phyloP scores from a whole-genome alignment of 148 eudicot species.

The Nepenthes gracilis region DNA sequence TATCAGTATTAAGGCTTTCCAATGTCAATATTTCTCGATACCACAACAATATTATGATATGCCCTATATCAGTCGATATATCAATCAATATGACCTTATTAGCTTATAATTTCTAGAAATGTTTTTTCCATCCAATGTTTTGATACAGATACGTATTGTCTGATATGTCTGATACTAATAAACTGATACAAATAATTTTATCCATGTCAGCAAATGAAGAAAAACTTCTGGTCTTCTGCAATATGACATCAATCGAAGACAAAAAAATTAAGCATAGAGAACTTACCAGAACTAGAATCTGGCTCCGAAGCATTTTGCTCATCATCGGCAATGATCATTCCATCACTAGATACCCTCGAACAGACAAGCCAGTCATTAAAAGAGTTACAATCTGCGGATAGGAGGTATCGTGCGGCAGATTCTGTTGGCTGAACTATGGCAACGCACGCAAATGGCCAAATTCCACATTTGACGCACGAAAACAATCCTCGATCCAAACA shows the following conservation, averaged over 20 bases:
- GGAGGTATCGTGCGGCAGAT: slow-evolving; percentile 58
- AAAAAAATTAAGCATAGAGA: not conserved
- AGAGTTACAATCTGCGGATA: slow-evolving; percentile 61
- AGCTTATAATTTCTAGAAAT: too few species aligned
- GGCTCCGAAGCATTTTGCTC: slow-evolving; percentile 19
- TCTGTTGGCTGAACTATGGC: slow-evolving; percentile 83
- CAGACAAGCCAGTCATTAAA: slow-evolving; percentile 35
- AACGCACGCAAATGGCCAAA: slow-evolving; percentile 87
- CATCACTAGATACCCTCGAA: slow-evolving; percentile 23
- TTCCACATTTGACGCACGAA: slow-evolving; percentile 96
- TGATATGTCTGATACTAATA: too few species aligned
- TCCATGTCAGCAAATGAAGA: too few species aligned
- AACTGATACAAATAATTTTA: too few species aligned
- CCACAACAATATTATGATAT: too few species aligned
- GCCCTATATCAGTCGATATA: too few species aligned
- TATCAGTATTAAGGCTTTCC: too few species aligned
- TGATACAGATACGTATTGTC: too few species aligned
- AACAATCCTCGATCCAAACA: slow-evolving; percentile 59
- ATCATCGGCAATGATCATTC: slow-evolving; percentile 13
- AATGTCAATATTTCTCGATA: too few species aligned
- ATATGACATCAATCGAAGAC: not conserved
- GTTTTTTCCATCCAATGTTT: too few species aligned
- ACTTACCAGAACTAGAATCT: slow-evolving; percentile 41
- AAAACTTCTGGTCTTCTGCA: not conserved
- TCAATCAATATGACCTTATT: too few species aligned